Evolutionary conservation across 2,329 filamentous ascomycete species (phyloP), one percentile per base, ranked within the genome.

Genomic region (Colletotrichum simmondsii): DNA sequence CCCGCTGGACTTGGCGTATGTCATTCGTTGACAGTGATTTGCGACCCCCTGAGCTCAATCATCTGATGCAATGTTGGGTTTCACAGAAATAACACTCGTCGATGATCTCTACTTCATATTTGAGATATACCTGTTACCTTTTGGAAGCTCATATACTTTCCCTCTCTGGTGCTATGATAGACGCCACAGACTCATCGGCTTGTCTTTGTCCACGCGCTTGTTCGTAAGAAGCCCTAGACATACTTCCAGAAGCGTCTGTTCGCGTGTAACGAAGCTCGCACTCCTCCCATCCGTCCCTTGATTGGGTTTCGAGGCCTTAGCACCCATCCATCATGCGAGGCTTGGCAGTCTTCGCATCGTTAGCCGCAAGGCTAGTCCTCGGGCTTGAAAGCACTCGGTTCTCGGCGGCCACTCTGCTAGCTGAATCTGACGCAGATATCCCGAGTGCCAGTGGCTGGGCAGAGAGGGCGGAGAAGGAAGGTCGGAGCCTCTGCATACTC

Each of bases 391-490:
- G 6, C 30, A 30, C 65, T n/a, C 69, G 24, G 35, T 30, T 35
- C 32, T 30, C 60, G 10, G 16, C 59, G 12, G 60, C 35, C 54
- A 24, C 22, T 10, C 16, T 49, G 46, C 32, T 49, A 4, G 10
- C 24, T 12, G 58, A n/a, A 19, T 53, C 56, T 1, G 35, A 30
- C 11, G 26, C 46, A 19, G 32, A 52, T 7, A 30, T 49, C 3
- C 66, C 56, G 14, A 70, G 57, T 52, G 28, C 26, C 1, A 30
- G 24, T 1, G 68, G 61, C 14, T 75, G 74, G 74, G 54, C 10
- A 5, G 58, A 62, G 86, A 87, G 85, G 85, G 85, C 30, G 81
- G 60, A 42, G 11, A 62, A 85, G 72, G 81, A 78, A 64, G 69
- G 72, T 8, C 78, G 78, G 46, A 71, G 77, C 53, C 67, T 82